Conservation (phyloP, 768 basidiomycete species). For the Gautieria morchelliformis region DNA sequence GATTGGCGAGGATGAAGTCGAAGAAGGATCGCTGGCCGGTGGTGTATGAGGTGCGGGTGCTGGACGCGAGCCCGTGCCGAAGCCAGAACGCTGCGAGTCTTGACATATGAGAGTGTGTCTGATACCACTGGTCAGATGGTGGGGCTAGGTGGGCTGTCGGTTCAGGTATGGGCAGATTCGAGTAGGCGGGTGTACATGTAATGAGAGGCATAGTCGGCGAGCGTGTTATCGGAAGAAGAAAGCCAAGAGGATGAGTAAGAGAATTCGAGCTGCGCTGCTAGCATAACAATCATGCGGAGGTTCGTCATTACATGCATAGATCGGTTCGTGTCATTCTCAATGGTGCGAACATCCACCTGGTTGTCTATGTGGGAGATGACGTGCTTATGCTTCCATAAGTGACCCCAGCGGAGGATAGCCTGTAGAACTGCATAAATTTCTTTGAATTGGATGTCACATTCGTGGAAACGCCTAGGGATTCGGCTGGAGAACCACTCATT, state of each 20-base stretch:
- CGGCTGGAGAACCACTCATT: slow-evolving; percentile 19
- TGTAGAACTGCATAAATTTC: slow-evolving; percentile 18
- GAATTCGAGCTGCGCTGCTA: slow-evolving; percentile 11
- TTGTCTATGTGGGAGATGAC: slow-evolving; percentile 21
- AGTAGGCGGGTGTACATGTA: slow-evolving; percentile 18
- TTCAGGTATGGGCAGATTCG: slow-evolving; percentile 18
- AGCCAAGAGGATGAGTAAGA: slow-evolving; percentile 11
- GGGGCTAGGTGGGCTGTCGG: slow-evolving; percentile 14
- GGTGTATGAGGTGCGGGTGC: slow-evolving; percentile 22
- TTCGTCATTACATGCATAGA: no score
- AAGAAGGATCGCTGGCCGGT: slow-evolving; percentile 22
- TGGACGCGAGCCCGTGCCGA: slow-evolving; percentile 23
- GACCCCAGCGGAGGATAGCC: slow-evolving; percentile 22
- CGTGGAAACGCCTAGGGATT: slow-evolving; percentile 16
- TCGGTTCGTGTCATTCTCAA: slow-evolving; percentile 4
- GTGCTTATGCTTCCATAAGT: slow-evolving; percentile 16
- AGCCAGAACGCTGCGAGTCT: slow-evolving; percentile 9
- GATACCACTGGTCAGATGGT: slow-evolving; percentile 14
- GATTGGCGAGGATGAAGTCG: slow-evolving; percentile 5
- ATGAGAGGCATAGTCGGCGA: slow-evolving; percentile 14
- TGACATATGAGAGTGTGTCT: slow-evolving; percentile 10
- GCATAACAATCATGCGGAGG: slow-evolving; percentile 9
- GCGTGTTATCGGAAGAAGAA: slow-evolving; percentile 10
- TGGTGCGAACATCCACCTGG: no score
- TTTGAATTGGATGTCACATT: slow-evolving; percentile 25